Evolutionary conservation across 2,329 filamentous ascomycete genomes (phyloP).

Genomic region (Aspergillus tamarii): DNA sequence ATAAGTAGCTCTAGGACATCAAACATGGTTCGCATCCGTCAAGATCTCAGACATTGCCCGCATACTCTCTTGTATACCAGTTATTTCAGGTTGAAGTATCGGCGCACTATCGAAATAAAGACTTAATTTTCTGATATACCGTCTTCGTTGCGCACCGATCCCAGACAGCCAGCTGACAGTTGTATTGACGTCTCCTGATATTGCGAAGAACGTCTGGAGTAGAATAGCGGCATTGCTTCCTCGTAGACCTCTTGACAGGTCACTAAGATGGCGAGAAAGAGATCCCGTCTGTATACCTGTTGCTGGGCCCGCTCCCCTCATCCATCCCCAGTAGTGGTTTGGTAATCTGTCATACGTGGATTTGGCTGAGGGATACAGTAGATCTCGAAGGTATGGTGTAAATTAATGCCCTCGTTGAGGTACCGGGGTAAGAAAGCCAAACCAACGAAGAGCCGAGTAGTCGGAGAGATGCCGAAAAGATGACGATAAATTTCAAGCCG

Average conservation of each 20-base stretch:
- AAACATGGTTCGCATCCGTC: not conserved
- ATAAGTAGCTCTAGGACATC: not conserved
- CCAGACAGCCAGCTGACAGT: not conserved
- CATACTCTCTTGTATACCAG: not conserved
- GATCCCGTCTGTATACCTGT: not conserved
- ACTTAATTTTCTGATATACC: not conserved
- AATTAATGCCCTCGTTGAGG: no score
- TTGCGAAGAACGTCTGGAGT: not conserved
- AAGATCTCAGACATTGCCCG: not conserved
- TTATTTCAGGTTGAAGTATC: rapidly evolving
- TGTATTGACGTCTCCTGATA: not conserved
- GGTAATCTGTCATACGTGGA: no score
- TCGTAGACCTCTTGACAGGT: not conserved
- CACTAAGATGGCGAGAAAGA: not conserved
- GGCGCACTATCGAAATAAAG: not conserved
- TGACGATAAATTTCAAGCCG: not conserved
- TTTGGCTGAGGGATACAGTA: no score
- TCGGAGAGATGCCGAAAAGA: no score
- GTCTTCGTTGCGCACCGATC: not conserved
- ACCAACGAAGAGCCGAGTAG: no score
- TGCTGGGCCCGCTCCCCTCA: no score
- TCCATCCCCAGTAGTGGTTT: no score
- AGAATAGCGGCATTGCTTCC: not conserved
- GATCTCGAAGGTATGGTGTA: no score
- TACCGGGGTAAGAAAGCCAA: no score